phyloP scores from a whole-genome alignment of 768 basidiomycete species.

The Leccinellum rugosiceps region DNA sequence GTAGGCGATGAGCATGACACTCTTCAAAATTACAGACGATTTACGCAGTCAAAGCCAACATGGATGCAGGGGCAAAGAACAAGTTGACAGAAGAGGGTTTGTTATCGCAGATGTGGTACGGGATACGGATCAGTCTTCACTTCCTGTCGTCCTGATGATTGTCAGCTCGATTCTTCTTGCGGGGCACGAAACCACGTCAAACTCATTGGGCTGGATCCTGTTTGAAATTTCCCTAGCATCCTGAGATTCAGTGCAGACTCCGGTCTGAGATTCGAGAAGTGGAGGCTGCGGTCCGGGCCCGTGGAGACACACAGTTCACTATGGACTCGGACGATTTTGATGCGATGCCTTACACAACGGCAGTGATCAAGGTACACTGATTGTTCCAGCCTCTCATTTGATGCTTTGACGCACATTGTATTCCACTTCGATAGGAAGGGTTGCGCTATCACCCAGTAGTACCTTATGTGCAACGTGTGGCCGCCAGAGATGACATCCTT shows the following conservation, averaged over 20 bases:
- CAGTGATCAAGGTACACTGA: slow-evolving; percentile 32
- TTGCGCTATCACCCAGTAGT: slow-evolving; percentile 49
- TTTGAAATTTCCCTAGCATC: slow-evolving; percentile 58
- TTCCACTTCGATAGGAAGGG: slow-evolving; percentile 37
- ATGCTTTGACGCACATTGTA: slow-evolving; percentile 13
- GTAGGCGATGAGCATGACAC: slow-evolving; percentile 21
- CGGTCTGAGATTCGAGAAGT: slow-evolving; percentile 34
- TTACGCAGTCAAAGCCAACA: slow-evolving; percentile 26
- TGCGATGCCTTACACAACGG: slow-evolving; percentile 46
- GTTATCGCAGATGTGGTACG: slow-evolving; percentile 18
- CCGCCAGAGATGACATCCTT: slow-evolving; percentile 51
- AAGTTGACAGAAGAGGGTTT: slow-evolving; percentile 20
- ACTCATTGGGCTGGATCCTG: slow-evolving; percentile 58
- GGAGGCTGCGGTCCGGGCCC: slow-evolving; percentile 6
- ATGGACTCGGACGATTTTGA: slow-evolving; percentile 49
- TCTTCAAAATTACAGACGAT: not conserved
- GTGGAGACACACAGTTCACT: slow-evolving; percentile 11
- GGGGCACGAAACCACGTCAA: slow-evolving; percentile 63
- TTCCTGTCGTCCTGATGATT: not conserved
- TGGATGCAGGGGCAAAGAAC: slow-evolving; percentile 23
- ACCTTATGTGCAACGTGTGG: slow-evolving; percentile 49
- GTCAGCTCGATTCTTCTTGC: slow-evolving; percentile 44
- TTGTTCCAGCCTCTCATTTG: slow-evolving; percentile 10
- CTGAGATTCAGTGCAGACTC: slow-evolving; percentile 55
- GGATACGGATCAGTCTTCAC: not conserved